Base-by-base conservation (phyloP, 305 asterid species). In the Fraxinus sp. region DNA sequence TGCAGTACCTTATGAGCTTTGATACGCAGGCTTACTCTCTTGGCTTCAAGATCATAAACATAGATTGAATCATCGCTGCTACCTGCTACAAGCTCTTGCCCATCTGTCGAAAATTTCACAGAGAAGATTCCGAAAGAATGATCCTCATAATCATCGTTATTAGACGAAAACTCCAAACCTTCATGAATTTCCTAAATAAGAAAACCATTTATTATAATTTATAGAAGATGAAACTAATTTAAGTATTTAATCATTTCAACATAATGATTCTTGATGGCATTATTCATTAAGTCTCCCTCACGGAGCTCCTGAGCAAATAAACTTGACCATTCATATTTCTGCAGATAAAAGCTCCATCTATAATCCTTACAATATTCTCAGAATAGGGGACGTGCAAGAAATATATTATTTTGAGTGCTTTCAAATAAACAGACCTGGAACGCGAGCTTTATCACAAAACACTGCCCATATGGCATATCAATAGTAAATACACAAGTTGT, bases 121-220 rank as follows among this genome's bases (percentile, higher is more conserved):
- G 99, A 94, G 91, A 96, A 96, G 28, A 96, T 94, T 77, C 99
- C 98, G 79, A 96, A 96, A 71, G 97, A 89, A 87, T 93, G 90
- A 80, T 88, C 93, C 4, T 85, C 90, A 74, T 91, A 89, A 86
- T 87, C 94, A 66, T 89, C 86, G 20, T 74, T 77, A 9, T 84
- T 76, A n/a, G 94, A 86, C 20, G 98, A 91, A 85, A 94, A 94
- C 71, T 91, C 95, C 86, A 96, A 85, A 71, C 97, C 98, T 86
- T 96, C 98, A 72, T 96, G 99, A 85, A 94, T 91, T 89, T 96
- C 99, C 99, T 96, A 92, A 89, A 86, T 41, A 85, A 84, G 33
- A 37, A n/a, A 68, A 83, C 73, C 41, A 49, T 39, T 11, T 24
- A 83, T 73, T 44, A 72, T 32, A 71, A 77, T 73, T 70, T 46